Base-by-base conservation (phyloP, 768 basidiomycete species). In the Amanita pallidorosea region DNA sequence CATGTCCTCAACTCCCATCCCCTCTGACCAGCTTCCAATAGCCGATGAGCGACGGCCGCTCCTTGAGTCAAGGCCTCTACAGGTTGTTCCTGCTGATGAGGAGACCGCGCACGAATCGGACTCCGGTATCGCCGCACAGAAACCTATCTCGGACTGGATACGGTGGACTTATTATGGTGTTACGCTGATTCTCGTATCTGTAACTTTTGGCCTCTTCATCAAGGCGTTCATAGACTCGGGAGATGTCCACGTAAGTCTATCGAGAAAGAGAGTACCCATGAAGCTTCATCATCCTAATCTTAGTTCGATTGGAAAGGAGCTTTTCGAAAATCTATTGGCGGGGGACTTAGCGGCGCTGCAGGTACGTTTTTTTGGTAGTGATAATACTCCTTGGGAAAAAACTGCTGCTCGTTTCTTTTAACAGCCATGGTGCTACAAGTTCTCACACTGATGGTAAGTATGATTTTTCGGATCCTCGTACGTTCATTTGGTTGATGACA, bases 341-440 rank as follows among this genome's bases (percentile, higher is more conserved):
- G 95, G 22, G 94, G 93, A 4, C 65, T 94, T 45, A 91, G 86
- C 57, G 94, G 93, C 44, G 89, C 91, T 13, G 85, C 86, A 55
- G 85, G 85, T 83, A 54, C 50, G 68, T 52, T 5, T n/a, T n/a
- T n/a, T n/a, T 38, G 12, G 7, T 17, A 22, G 23, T 23, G 9
- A 18, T 17, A 20, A 29, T 15, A 4, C 35, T 8, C 15, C 20
- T 33, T 8, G n/a, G n/a, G n/a, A n/a, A n/a, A n/a, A 15, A 12
- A 5, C n/a, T 15, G 27, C 37, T 44, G n/a, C 54, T 27, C 49
- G 2, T 51, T 31, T 15, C 38, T 41, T 15, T 7, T 40, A 7
- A n/a, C 45, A 78, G 94, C 94, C 0, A 98, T 97, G 95, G 77
- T 98, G 3, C 70, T 98, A 5, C 95, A 98, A 63, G 95, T 98